Conservation (phyloP, 441 rosid species). For the Bocquillonia castaneifolia region DNA sequence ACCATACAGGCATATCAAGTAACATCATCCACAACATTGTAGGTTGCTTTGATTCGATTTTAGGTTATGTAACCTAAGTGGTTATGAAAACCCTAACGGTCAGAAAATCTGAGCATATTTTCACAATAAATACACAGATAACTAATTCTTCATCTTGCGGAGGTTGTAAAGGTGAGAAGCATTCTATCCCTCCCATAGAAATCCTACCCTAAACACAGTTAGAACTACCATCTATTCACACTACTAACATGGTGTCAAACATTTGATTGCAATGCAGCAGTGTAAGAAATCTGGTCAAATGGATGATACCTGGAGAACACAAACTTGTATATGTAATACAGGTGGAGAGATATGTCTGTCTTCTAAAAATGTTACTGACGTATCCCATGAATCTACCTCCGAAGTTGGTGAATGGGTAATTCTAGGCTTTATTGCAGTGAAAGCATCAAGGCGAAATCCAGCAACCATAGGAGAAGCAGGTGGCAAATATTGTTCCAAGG, state of each 20-base stretch:
- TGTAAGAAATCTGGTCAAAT: background rate
- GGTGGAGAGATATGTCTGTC: slow-evolving; percentile 75
- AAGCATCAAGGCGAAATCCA: slow-evolving; percentile 84
- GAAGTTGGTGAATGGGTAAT: slow-evolving; percentile 78
- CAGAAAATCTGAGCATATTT: too few relatives aligned
- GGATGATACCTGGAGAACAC: slow-evolving; percentile 67
- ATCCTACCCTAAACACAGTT: background rate
- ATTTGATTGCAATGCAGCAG: background rate
- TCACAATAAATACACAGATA: too few relatives aligned
- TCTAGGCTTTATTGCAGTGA: slow-evolving; percentile 70
- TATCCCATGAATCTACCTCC: slow-evolving; percentile 51
- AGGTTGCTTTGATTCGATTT: background rate
- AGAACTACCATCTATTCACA: background rate
- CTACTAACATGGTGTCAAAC: background rate
- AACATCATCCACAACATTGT: background rate
- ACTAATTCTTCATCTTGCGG: too few relatives aligned
- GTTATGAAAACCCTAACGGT: too few relatives aligned
- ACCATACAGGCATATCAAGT: too few relatives aligned
- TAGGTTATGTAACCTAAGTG: background rate
- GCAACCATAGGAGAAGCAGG: slow-evolving; percentile 70
- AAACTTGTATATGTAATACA: slow-evolving; percentile 67
- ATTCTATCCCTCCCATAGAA: background rate
- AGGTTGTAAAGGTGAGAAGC: background rate
- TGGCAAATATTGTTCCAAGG: slow-evolving; percentile 67
- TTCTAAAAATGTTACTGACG: slow-evolving; percentile 56